Percentiles rank a stretch among this genome's conserved stretches.
phyloP scores from a whole-genome alignment of 2,329 filamentous ascomycete species.

The Pseudogymnoascus sp. region DNA sequence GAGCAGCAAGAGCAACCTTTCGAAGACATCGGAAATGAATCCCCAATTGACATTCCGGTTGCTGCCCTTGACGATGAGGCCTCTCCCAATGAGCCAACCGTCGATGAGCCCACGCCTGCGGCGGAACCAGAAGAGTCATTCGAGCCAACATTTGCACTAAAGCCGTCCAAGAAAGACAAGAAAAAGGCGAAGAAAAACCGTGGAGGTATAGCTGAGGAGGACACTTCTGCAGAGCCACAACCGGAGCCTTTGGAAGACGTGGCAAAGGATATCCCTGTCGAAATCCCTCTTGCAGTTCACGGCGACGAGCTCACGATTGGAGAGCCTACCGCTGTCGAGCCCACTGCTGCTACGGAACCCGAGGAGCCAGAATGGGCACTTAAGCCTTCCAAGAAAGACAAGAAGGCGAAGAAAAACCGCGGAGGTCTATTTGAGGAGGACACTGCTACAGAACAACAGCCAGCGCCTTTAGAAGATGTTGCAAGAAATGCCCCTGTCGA shows the following conservation, averaged over 20 bases:
- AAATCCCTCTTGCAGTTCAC: neutral
- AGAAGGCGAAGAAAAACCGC: slow-evolving; percentile 29
- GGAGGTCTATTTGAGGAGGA: neutral
- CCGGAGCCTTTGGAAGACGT: neutral
- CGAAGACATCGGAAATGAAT: neutral
- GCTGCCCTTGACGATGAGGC: neutral
- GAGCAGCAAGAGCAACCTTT: neutral
- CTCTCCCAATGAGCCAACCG: neutral
- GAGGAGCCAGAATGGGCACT: too few relatives aligned
- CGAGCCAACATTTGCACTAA: neutral
- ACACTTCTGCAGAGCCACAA: neutral
- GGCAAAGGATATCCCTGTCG: neutral
- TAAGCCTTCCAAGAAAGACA: slow-evolving; percentile 12
- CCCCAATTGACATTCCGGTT: neutral
- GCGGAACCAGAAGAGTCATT: neutral
- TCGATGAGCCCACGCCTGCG: neutral
- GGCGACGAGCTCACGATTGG: neutral
- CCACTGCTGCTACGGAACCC: too few relatives aligned
- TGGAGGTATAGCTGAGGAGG: neutral
- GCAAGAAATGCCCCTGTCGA: neutral
- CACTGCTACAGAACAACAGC: neutral
- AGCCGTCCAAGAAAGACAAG: slow-evolving; percentile 8
- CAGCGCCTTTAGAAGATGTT: neutral
- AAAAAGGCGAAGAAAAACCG: slow-evolving; percentile 5
- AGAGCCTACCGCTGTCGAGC: neutral